Conservation (phyloP, 257 asterid species). For the Penstemon barbatus region DNA sequence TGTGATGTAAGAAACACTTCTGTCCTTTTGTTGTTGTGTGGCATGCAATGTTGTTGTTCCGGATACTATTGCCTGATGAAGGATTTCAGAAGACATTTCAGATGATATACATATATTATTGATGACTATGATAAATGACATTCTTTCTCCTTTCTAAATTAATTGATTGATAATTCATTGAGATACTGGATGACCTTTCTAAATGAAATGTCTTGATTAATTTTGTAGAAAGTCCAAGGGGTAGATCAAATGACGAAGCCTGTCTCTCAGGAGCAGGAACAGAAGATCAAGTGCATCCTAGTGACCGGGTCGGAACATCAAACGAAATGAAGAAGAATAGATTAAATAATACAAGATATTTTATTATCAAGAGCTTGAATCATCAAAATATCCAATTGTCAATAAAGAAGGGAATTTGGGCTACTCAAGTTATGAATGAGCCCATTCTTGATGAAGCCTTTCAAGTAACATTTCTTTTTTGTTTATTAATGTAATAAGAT, state of each 20-base stretch:
- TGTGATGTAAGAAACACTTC: conserved; percentile 2
- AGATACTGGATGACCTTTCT: conserved; percentile 27
- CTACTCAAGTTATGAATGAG: conserved; percentile 98
- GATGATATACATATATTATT: conserved; percentile 1
- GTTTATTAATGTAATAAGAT: conserved; percentile 43
- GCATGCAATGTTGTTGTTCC: conserved; percentile 13
- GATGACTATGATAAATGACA: conserved; percentile 5
- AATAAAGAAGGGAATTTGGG: conserved; percentile 87
- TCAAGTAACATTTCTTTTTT: conserved; percentile 61
- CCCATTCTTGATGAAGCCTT: conserved; percentile 94
- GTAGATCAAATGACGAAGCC: conserved; percentile 48
- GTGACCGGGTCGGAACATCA: conserved; percentile 52
- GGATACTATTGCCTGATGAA: conserved; percentile 17
- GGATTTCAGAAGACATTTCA: not conserved
- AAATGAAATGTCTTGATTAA: conserved; percentile 27
- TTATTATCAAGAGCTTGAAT: conserved; percentile 92
- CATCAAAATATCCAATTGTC: conserved; percentile 84
- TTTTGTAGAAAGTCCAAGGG: conserved; percentile 49
- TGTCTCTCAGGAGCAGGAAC: conserved; percentile 51
- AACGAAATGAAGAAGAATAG: conserved; percentile 50
- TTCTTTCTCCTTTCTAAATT: conserved; percentile 12
- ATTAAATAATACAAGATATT: conserved; percentile 60
- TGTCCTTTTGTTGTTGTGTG: not conserved
- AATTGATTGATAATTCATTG: conserved; percentile 7
- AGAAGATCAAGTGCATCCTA: conserved; percentile 46